Evolutionary conservation across 805 yeast genomes (phyloP).

Genomic region (Candida sphagnicola): DNA sequence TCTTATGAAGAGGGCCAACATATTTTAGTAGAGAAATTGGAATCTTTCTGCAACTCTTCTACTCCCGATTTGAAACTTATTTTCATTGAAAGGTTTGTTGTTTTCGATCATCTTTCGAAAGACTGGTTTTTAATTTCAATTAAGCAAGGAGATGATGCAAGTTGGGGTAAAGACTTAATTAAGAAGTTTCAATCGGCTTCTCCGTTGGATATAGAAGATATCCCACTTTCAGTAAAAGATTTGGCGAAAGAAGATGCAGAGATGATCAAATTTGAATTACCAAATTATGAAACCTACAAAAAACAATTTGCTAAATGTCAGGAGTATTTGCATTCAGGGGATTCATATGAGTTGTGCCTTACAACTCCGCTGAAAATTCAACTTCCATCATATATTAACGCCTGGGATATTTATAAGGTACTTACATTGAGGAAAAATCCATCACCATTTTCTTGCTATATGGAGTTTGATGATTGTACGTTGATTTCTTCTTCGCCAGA

Average conservation of each 20-base stretch:
- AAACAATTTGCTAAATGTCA: constrained; percentile 61
- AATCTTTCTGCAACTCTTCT: constrained; percentile 26
- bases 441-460: constrained; percentile 84
- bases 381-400: constrained; percentile 44
- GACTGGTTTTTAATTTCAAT: constrained; percentile 53
- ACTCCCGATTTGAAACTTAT: constrained; percentile 76
- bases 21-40: constrained; percentile 27
- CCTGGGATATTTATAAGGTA: constrained; percentile 81
- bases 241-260: constrained; percentile 20
- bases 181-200: constrained; percentile 8
- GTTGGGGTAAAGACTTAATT: constrained; percentile 30
- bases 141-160: constrained; percentile 23
- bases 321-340: constrained; percentile 66
- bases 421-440: constrained; percentile 69
- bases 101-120: constrained; percentile 45
- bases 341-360: constrained; percentile 89
- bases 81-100: constrained; percentile 61
- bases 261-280: constrained; percentile 40
- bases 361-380: constrained; percentile 68
- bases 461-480: constrained; percentile 61
- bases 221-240: constrained; percentile 18
- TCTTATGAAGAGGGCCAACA: constrained; percentile 84
- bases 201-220: constrained; percentile 8
- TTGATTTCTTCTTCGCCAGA: constrained; percentile 92
- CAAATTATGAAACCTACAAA: constrained; percentile 52